phyloP scores from a whole-genome alignment of 208 protist genomes.

The Trichomonas tenax region DNA sequence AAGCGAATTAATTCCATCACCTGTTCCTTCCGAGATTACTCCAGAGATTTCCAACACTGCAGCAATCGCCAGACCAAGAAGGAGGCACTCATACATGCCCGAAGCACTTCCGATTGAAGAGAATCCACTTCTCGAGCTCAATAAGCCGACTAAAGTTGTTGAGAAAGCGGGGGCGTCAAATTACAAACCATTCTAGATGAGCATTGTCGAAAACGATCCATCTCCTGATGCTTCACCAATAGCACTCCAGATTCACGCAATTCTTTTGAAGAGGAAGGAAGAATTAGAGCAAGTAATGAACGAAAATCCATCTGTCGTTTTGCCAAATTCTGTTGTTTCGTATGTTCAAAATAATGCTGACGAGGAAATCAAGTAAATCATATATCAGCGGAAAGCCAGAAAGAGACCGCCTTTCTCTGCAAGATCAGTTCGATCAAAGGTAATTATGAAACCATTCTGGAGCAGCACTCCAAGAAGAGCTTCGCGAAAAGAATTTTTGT shows the following conservation, averaged over 20 bases:
- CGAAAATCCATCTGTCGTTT: background rate
- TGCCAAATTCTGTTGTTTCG: background rate
- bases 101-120: background rate
- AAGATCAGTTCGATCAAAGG: background rate
- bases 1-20: background rate
- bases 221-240: background rate
- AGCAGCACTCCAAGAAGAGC: background rate
- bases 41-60: too few relatives aligned
- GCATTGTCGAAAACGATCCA: background rate
- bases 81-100: background rate
- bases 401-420: background rate
- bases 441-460: background rate
- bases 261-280: background rate
- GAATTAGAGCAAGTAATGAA: background rate
- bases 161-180: background rate
- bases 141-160: background rate
- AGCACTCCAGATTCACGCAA: background rate
- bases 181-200: background rate
- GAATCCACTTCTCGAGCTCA: background rate
- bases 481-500: background rate
- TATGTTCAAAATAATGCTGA: background rate
- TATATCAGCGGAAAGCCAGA: background rate
- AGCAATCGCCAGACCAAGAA: background rate
- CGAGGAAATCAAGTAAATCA: background rate
- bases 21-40: too few relatives aligned